Conservation (phyloP, 345 rosid genomes). For the Mangifera indica region DNA sequence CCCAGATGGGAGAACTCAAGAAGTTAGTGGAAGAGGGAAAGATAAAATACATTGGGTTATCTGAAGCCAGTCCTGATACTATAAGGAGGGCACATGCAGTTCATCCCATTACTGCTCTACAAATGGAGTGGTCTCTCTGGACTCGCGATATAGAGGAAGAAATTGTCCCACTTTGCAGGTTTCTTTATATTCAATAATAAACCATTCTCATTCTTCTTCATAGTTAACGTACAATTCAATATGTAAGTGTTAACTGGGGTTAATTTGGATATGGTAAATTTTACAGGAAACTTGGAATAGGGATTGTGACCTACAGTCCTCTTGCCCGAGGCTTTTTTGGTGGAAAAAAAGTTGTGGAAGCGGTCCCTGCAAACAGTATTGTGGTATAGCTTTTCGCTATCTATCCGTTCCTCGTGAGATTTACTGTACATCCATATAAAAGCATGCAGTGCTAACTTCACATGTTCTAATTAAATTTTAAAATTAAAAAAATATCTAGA, state of each 20-base stretch:
- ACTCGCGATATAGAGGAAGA: conserved; percentile 26
- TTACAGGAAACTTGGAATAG: conserved; percentile 27
- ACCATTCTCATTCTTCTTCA: too few species aligned
- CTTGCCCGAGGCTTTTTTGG: conserved; percentile 26
- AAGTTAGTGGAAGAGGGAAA: conserved; percentile 30
- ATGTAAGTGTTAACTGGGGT: too few species aligned
- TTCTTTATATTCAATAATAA: not conserved
- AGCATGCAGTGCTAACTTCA: too few species aligned
- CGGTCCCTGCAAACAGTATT: conserved; percentile 7
- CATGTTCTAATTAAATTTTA: too few species aligned
- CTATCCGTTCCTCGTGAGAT: too few species aligned
- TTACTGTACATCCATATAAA: too few species aligned
- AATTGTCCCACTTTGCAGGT: conserved; percentile 31
- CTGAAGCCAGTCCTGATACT: conserved; percentile 30
- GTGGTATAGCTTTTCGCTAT: conserved; percentile 4
- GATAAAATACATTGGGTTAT: conserved; percentile 27
- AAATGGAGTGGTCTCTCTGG: conserved; percentile 30
- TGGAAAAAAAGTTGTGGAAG: conserved; percentile 23
- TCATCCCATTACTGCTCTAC: conserved; percentile 26
- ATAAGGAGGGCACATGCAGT: conserved; percentile 24
- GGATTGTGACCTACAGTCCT: conserved; percentile 23
- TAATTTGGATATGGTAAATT: not conserved
- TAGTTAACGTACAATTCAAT: too few species aligned
- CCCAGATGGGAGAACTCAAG: conserved; percentile 27
- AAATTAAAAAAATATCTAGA: too few species aligned